Base-by-base conservation (phyloP, 495 filamentous ascomycete species). In the Xylaria scruposa region DNA sequence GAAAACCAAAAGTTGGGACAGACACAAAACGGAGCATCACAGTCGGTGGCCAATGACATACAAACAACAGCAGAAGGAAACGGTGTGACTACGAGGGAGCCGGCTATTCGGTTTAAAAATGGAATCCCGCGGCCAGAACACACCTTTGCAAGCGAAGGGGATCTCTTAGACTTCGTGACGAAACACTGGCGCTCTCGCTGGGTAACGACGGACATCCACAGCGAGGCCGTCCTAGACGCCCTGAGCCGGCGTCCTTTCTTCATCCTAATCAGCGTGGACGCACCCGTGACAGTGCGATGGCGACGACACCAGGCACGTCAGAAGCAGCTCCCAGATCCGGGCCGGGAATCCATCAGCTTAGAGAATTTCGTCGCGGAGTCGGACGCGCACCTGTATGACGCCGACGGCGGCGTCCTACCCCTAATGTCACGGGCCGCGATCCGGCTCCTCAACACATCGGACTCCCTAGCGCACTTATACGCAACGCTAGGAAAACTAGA, bases 241-340 rank as follows among this genome's bases (percentile, higher is more conserved):
- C 89, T 98, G 46, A 80, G 88, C 46, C 85, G 90, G 31, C 90
- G 96, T 15, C 96, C 96, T 1, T 97, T 96, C 83, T 99, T 98
- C 83, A 87, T 99, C 63, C 88, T 98, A 19, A 86, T 98, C 70
- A 94, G 92, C 78, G 89, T 99, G 56, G 95, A 98, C 78, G 96
- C 95, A 3, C 96, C 96, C 1, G 85, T 97, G 5, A 90, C 86
- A 69, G 84, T 94, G 31, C 90, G 96, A 68, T 98, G 93, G 93
- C 86, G 88, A 73, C 89, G 95, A 60, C 94, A 80, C 73, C 81
- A 84, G 62, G 72, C 70, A 26, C 80, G 80, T 26, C 42, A 73
- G 21, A 70, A 64, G 19, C 63, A 71, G 9, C 70, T 63, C 21
- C 64, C 59, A 24, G 21, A 92, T 2, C 90, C 92, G 0, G 67